phyloP scores from a whole-genome alignment of 2,329 filamentous ascomycete genomes.

The Tolypocladium capitatum region DNA sequence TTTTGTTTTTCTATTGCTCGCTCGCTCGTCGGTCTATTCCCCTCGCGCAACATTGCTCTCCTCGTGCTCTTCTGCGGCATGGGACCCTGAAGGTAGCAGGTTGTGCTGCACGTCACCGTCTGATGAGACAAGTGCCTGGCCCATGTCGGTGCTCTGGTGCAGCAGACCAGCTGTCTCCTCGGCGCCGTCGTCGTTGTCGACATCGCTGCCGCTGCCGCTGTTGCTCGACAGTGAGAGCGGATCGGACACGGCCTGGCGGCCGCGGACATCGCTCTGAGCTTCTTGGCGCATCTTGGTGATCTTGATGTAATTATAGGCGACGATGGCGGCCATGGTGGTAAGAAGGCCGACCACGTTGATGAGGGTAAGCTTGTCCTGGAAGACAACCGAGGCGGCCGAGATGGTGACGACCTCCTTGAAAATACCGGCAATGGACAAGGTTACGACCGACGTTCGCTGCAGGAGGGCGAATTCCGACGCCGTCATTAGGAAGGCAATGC shows the following conservation, averaged over 20 bases:
- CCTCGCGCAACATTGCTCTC: background rate
- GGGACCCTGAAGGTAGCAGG: constrained; percentile 10
- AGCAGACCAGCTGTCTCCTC: constrained; percentile 35
- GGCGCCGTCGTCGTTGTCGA: constrained; percentile 27
- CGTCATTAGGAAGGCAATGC: constrained; percentile 92
- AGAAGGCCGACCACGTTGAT: constrained; percentile 79
- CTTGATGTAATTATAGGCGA: constrained; percentile 88
- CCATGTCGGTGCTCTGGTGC: constrained; percentile 21
- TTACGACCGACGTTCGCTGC: constrained; percentile 90
- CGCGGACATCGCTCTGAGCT: constrained; percentile 41
- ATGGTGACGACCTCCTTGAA: constrained; percentile 99
- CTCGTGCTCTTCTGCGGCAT: constrained; percentile 1
- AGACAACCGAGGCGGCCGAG: constrained; percentile 71
- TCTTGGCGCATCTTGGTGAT: constrained; percentile 77
- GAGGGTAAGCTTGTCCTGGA: constrained; percentile 73
- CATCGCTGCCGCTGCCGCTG: constrained; percentile 25
- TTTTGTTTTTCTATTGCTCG: background rate
- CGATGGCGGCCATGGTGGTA: constrained; percentile 81
- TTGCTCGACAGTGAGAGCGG: constrained; percentile 21
- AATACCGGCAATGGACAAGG: constrained; percentile 89
- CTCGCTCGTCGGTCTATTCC: background rate
- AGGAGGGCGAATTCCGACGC: constrained; percentile 89
- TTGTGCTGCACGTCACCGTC: constrained; percentile 28
- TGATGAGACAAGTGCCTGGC: constrained; percentile 20
- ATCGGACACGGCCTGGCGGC: constrained; percentile 21